Percentiles rank a stretch among this genome's conserved stretches.
Conservation (phyloP, 2,329 filamentous ascomycete genomes). For the Verticillium isaacii region DNA sequence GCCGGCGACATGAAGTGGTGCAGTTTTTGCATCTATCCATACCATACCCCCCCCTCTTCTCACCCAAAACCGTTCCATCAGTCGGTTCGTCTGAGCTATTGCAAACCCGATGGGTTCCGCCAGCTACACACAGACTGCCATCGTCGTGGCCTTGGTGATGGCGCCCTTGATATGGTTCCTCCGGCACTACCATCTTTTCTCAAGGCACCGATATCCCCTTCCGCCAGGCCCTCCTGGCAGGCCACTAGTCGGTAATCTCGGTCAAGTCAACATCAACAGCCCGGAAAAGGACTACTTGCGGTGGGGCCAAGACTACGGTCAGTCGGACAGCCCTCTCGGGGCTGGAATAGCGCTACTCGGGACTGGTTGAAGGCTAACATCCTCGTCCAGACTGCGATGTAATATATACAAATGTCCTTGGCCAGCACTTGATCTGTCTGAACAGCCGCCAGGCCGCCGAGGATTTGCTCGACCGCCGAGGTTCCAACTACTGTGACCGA, state of each 20-base stretch:
- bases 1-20: background rate
- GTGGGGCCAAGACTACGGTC: slow-evolving; percentile 49
- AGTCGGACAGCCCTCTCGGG: background rate
- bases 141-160: background rate
- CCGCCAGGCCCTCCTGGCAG: slow-evolving; percentile 14
- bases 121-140: background rate
- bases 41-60: background rate
- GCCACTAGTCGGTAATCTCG: slow-evolving; percentile 29
- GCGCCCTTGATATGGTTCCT: background rate
- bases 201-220: slow-evolving; percentile 1
- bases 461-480: slow-evolving; percentile 39
- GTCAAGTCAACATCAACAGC: slow-evolving; percentile 24
- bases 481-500: slow-evolving; percentile 37
- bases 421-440: slow-evolving; percentile 32
- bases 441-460: slow-evolving; percentile 35
- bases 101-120: background rate
- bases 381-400: slow-evolving; percentile 20
- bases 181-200: background rate
- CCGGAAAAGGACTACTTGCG: slow-evolving; percentile 11
- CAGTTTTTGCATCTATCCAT: background rate
- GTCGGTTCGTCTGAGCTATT: background rate
- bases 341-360: background rate
- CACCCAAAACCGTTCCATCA: background rate
- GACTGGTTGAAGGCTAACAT: background rate
- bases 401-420: slow-evolving; percentile 23